Evolutionary conservation across 164 flowering plant genomes (phyloP), one percentile per base, ranked within the genome.

Genomic region (Cinnamomum chago): DNA sequence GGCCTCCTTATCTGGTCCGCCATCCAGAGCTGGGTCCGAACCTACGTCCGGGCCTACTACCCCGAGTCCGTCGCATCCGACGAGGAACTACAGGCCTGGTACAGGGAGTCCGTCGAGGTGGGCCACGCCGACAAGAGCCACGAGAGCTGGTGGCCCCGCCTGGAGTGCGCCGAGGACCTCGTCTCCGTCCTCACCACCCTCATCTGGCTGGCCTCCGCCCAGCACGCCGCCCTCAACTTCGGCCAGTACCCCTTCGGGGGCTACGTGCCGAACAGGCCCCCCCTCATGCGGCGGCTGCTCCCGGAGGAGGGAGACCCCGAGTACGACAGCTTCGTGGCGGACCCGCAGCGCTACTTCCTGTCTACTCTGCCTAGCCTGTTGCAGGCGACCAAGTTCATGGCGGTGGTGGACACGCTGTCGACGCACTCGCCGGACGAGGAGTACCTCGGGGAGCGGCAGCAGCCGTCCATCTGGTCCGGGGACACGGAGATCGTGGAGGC

Each of bases 211-310:
- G 88, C 92, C 0, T 95, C 99, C 0, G 98, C 99, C n/a, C 97
- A 93, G 62, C 98, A 95, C 35, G 99, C 99, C 0, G 96, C 99
- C 2, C 88, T 95, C 3, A 95, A 95, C 64, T 95, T 95, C 65
- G 99, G 97, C 14, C 99, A 95, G 80, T 95, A 95, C 81, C 97
- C 99, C 0, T 91, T 90, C 68, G 97, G 97, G 0, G 99, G 99
- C 0, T 95, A 93, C 72, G 90, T 95, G n/a, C 99, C 99, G 0
- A 95, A 93, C 82, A 90, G 96, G 2, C 97, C 98, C 0, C 97
- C 98, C 1, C 79, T 95, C 13, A 87, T 93, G 93, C 85, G 99
- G 7, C 82, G 97, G 17, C 66, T 93, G 3, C 81, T 95, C 28
- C 99, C 98, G 0, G 93, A 86, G 5, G 91, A 89, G 52, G 80